A percentile compares a stretch with the other conserved stretches of the same genome.
These are phyloP conservation scores for Deinandra increscens DNA, from an alignment of 129 eudicot species.

Conservation along the genomic window DNA sequence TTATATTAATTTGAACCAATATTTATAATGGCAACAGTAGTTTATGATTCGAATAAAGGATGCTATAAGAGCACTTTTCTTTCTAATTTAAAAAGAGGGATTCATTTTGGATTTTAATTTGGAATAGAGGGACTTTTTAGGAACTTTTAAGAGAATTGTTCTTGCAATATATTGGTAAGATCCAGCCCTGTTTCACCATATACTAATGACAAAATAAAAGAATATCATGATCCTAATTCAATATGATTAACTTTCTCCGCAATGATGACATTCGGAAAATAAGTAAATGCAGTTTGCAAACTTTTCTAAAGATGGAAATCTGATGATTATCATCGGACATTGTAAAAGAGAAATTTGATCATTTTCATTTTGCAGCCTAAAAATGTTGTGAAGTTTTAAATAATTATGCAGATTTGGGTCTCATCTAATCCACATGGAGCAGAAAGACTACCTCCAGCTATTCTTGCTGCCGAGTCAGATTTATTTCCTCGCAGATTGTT, in stretches of 20 bases:
- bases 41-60: not conserved
- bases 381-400: not conserved
- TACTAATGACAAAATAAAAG: too few species aligned
- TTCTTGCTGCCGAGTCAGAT: slow-evolving; percentile 74
- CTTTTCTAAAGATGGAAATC: too few species aligned
- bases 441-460: slow-evolving; percentile 77
- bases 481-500: slow-evolving; percentile 62
- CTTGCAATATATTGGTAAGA: not conserved
- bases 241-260: too few species aligned
- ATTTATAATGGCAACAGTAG: not conserved
- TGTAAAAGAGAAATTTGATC: not conserved
- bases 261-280: too few species aligned
- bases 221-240: too few species aligned
- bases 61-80: not conserved
- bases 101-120: not conserved
- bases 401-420: slow-evolving; percentile 68
- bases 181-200: not conserved
- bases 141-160: not conserved
- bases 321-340: too few species aligned
- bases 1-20: not conserved
- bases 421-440: slow-evolving; percentile 88
- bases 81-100: not conserved
- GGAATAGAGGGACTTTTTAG: not conserved
- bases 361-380: not conserved
- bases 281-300: too few species aligned